Evolutionary conservation across 495 filamentous ascomycete genomes (phyloP), one percentile per base, ranked within the genome.

Genomic region (Rostrohypoxylon terebratum): DNA sequence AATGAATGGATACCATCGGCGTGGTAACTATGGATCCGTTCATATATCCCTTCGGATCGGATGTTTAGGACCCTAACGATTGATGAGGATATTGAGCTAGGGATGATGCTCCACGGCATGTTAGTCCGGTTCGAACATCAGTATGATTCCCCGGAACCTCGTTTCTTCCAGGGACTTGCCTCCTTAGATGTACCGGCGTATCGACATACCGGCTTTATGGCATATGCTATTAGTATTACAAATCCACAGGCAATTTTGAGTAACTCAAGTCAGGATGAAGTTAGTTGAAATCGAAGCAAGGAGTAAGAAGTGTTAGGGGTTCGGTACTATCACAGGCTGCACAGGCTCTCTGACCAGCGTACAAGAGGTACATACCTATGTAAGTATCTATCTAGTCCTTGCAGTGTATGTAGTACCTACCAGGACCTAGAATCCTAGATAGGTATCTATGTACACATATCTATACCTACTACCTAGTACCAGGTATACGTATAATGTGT

Each of bases 1-100:
- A 51, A n/a, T 53, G 48, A 31, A 53, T n/a, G 23, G 48, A n/a
- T 53, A 53, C 48, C 23, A 31, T 18, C 53, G 33, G 53, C 21
- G 33, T 33, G 33, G 33, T 18, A 57, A 38, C 18, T 57, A 38
- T 36, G 53, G 31, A 6, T 31, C 23, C n/a, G 23, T 38, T 57
- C 31, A 36, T 57, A 57, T 53, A 53, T 53, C 25, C 31, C 33
- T 18, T 16, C 28, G 53, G 33, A n/a, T 16, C 28, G 53, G 33
- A n/a, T 25, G 21, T 53, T 38, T 16, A 38, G 38, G 14, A 38
- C 33, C 33, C 33, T 21, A 57, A 38, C 2, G 53, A 23, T 23
- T 9, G 33, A 38, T 38, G 16, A 23, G 4, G n/a, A 8, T 57
- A 31, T 31, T 16, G 21, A 13, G 53, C 31, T 38, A 57, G 18